Conservation (phyloP, 805 yeast species). For the Candida maesae region DNA sequence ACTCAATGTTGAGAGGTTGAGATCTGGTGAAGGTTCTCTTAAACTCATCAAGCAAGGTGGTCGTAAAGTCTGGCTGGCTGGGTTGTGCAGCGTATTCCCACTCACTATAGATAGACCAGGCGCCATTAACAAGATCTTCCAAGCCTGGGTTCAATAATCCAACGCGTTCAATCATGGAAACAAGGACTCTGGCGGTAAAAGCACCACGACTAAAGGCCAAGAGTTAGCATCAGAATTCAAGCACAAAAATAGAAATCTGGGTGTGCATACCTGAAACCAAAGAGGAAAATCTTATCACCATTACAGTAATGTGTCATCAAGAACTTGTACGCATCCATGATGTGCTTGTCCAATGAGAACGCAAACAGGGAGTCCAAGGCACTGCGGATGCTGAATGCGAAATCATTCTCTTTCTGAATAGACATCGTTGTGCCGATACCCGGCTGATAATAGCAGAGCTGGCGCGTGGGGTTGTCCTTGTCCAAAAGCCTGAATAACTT, state of each 20-base stretch:
- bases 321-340: constrained; percentile 52
- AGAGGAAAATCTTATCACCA: constrained; percentile 51
- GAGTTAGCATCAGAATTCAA: constrained; percentile 1
- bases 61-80: constrained; percentile 37
- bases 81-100: constrained; percentile 65
- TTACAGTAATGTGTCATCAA: constrained; percentile 43
- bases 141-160: constrained; percentile 55
- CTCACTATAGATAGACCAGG: constrained; percentile 57
- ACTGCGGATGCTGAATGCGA: constrained; percentile 21
- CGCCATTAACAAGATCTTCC: constrained; percentile 52
- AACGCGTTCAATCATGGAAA: constrained; percentile 63
- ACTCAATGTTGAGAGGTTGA: constrained; percentile 41
- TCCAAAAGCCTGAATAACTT: constrained; percentile 50
- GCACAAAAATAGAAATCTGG: too few relatives aligned
- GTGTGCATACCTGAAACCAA: constrained; percentile 47
- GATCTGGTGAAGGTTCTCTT: constrained; percentile 48
- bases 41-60: constrained; percentile 49
- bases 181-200: constrained; percentile 57
- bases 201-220: constrained; percentile 48
- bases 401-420: constrained; percentile 31
- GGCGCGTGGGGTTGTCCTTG: constrained; percentile 36
- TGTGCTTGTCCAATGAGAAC: constrained; percentile 50
- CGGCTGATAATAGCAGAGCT: constrained; percentile 63
- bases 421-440: constrained; percentile 57
- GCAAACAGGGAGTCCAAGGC: constrained; percentile 47